Evolutionary conservation across 2,329 filamentous ascomycete genomes (phyloP), one percentile per base, ranked within the genome.

Genomic region (Lojkania enalia): DNA sequence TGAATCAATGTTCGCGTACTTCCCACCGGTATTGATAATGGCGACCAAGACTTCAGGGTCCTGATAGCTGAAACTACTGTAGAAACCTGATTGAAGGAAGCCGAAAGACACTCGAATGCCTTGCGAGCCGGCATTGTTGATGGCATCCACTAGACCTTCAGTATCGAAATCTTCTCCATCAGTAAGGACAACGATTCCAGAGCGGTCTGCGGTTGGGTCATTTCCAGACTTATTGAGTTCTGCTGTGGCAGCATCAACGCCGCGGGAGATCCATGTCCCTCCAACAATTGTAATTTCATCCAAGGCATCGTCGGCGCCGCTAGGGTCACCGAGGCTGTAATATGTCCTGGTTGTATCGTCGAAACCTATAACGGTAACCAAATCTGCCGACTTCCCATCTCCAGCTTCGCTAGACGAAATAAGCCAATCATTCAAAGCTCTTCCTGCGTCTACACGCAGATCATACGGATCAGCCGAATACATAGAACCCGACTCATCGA

Each of bases 81-180:
- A 38, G 9, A 33, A 25, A 39, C 16, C 13, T 12, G 18, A 27
- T 15, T 33, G 25, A n/a, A 54, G 48, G 37, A 52, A 54, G 23
- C 51, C 51, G 35, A 54, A 54, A 20, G 41, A 43, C 12, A 54
- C 42, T 9, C 49, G 45, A 30, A 54, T 47, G 13, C 49, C 47
- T 27, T 39, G 32, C n/a, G 36, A 20, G 18, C 35, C 25, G 20
- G 48, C 49, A 12, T 32, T 37, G 21, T 53, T 21, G 37, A 53
- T 51, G 15, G 47, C 20, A 4, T 51, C 32, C 9, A 53, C 44
- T 12, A 51, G 44, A 9, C 19, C 41, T 20, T 13, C 19, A 16
- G 48, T 38, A 30, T 32, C 21, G n/a, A 31, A 38, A 35, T 49
- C 48, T n/a, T 14, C 23, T 13, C 48, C 50, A 35, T 53, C 50